Percentiles rank a stretch among this genome's conserved stretches.
phyloP scores from a whole-genome alignment of 2,329 filamentous ascomycete genomes.

The Cercospora janseana region DNA sequence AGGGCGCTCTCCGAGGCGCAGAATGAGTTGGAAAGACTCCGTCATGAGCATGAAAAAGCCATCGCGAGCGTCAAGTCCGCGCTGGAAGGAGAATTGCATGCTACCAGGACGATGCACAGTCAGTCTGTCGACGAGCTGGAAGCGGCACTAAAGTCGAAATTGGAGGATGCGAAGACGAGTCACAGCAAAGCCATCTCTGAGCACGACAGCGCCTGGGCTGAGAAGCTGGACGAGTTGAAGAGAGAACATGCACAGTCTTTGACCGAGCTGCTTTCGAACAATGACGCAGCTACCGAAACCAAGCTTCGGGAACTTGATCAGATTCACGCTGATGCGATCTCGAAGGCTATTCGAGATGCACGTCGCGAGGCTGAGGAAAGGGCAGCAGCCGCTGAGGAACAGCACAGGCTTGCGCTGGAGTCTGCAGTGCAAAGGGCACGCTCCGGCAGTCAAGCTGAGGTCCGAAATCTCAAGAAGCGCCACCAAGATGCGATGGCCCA shows the following conservation, averaged over 20 bases:
- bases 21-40: constrained; percentile 20
- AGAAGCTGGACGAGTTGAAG: constrained; percentile 24
- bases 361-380: constrained; percentile 21
- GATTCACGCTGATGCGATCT: constrained; percentile 18
- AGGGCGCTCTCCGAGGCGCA: constrained; percentile 15
- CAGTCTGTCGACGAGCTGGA: constrained; percentile 16
- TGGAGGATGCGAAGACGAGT: constrained; percentile 18
- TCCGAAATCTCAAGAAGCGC: constrained; percentile 27
- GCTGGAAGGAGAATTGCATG: constrained; percentile 11
- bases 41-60: constrained; percentile 18
- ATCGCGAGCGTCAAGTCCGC: constrained; percentile 15
- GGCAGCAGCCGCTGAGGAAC: constrained; percentile 15
- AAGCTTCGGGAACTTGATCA: constrained; percentile 19
- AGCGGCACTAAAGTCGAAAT: constrained; percentile 11
- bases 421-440: constrained; percentile 24
- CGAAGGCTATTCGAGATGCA: constrained; percentile 19
- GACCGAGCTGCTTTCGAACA: constrained; percentile 17
- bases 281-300: constrained; percentile 18
- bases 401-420: constrained; percentile 27
- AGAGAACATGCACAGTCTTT: constrained; percentile 24
- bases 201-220: constrained; percentile 26
- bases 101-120: constrained; percentile 3
- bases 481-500: constrained; percentile 31
- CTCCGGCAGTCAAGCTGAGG: constrained; percentile 25
- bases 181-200: constrained; percentile 24